Conservation (phyloP, 202 grass and related monocot species). For the Musa balbisiana region DNA sequence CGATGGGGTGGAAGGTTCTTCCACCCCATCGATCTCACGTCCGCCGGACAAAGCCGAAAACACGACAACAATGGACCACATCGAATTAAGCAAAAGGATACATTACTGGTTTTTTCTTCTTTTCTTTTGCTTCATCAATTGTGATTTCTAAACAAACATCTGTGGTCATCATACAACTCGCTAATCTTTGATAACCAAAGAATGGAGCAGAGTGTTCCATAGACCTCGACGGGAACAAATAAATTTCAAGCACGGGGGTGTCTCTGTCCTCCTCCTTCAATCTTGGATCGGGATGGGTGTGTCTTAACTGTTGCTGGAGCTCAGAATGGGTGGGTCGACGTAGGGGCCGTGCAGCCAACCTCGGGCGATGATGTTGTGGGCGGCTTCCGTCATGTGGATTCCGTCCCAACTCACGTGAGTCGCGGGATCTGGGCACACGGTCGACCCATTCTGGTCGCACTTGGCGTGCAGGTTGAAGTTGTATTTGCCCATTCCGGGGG, state of each 20-base stretch:
- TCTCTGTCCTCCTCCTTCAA: background rate
- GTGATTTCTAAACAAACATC: background rate
- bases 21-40: too few species aligned
- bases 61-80: too few species aligned
- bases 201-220: background rate
- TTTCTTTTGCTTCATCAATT: too few species aligned
- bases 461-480: slow-evolving; percentile 65
- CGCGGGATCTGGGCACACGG: slow-evolving; percentile 40
- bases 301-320: background rate
- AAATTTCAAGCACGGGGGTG: too few species aligned
- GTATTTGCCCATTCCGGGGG: slow-evolving; percentile 39
- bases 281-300: background rate
- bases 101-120: too few species aligned
- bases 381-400: slow-evolving; percentile 61
- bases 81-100: too few species aligned
- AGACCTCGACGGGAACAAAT: too few species aligned
- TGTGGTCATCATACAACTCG: background rate
- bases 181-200: background rate
- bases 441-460: slow-evolving; percentile 48
- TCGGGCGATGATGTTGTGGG: slow-evolving; percentile 56
- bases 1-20: too few species aligned
- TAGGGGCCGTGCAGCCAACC: slow-evolving; percentile 84
- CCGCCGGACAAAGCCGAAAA: too few species aligned
- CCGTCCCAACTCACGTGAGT: slow-evolving; percentile 80
- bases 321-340: slow-evolving; percentile 58